phyloP scores from a whole-genome alignment of 768 basidiomycete genomes.

The Collybia sordida region DNA sequence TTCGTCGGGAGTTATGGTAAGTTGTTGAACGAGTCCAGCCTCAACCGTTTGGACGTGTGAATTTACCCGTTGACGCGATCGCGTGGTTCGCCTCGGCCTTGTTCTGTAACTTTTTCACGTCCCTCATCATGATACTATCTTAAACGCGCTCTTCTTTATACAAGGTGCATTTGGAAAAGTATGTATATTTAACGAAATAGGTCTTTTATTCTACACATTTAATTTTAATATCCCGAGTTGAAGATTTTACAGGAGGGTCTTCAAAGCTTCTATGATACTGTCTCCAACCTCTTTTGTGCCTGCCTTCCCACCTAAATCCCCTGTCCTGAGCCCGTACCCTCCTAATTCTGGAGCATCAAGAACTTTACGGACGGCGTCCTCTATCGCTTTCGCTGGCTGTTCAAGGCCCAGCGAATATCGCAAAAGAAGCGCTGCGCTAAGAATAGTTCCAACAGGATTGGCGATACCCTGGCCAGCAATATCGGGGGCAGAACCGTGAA shows the following conservation, averaged over 20 bases:
- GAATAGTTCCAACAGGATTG: slow-evolving; percentile 93
- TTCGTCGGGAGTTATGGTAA: too few relatives aligned
- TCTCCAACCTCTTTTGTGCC: slow-evolving; percentile 83
- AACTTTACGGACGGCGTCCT: slow-evolving; percentile 87
- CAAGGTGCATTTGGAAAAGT: too few relatives aligned
- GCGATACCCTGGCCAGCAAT: slow-evolving; percentile 94
- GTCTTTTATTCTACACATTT: slow-evolving; percentile 1
- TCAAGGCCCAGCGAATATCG: slow-evolving; percentile 93
- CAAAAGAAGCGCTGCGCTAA: slow-evolving; percentile 90
- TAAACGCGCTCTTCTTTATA: too few relatives aligned
- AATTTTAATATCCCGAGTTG: not conserved
- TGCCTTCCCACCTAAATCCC: slow-evolving; percentile 81
- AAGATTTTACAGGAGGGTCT: slow-evolving; percentile 44
- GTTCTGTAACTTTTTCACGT: too few relatives aligned
- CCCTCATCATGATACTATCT: too few relatives aligned
- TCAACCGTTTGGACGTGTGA: too few relatives aligned
- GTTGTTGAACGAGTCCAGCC: too few relatives aligned
- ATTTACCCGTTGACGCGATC: too few relatives aligned
- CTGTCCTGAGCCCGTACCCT: slow-evolving; percentile 78
- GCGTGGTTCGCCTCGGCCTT: too few relatives aligned
- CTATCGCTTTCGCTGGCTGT: slow-evolving; percentile 80
- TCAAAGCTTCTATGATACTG: slow-evolving; percentile 73
- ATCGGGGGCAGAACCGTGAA: slow-evolving; percentile 93
- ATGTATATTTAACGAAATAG: too few relatives aligned
- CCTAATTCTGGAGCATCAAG: slow-evolving; percentile 70